Conservation (phyloP, 2,329 filamentous ascomycete genomes). For the Calonectria pseudoturangicola region DNA sequence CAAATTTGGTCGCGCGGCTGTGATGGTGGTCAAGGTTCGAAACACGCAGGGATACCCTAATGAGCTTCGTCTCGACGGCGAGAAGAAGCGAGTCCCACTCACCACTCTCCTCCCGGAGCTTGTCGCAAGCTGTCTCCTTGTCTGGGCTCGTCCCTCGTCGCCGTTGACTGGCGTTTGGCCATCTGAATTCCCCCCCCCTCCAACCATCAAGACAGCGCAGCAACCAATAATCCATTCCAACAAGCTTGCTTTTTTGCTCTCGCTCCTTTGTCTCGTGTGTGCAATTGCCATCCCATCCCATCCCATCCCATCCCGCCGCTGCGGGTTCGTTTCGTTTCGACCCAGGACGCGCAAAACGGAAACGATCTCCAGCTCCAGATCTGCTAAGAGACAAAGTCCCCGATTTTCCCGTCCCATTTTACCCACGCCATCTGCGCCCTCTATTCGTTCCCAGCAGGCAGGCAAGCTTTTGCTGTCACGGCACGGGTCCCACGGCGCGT, state of each 20-base stretch:
- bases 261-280: background rate
- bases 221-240: background rate
- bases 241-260: background rate
- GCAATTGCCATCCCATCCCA: background rate
- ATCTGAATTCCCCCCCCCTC: background rate
- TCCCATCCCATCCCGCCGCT: background rate
- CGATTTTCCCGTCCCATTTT: conserved; percentile 21
- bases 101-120: background rate
- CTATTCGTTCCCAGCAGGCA: conserved; percentile 20
- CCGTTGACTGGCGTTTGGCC: background rate
- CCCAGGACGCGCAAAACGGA: conserved; percentile 11
- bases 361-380: conserved; percentile 23
- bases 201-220: background rate
- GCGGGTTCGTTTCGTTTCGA: conserved; percentile 13
- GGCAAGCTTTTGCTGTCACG: conserved; percentile 46
- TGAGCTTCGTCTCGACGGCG: conserved; percentile 14
- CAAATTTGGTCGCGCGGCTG: conserved; percentile 22
- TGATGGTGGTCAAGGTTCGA: conserved; percentile 15
- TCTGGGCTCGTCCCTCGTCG: conserved; percentile 15
- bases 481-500: conserved; percentile 43
- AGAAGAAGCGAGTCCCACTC: conserved; percentile 8
- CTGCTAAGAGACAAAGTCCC: conserved; percentile 23
- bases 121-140: conserved; percentile 21
- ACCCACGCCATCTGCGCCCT: conserved; percentile 21
- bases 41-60: conserved; percentile 17